These are phyloP conservation scores for Boletus rubropictus DNA, from an alignment of 768 basidiomycete species.

Conservation along the genomic window DNA sequence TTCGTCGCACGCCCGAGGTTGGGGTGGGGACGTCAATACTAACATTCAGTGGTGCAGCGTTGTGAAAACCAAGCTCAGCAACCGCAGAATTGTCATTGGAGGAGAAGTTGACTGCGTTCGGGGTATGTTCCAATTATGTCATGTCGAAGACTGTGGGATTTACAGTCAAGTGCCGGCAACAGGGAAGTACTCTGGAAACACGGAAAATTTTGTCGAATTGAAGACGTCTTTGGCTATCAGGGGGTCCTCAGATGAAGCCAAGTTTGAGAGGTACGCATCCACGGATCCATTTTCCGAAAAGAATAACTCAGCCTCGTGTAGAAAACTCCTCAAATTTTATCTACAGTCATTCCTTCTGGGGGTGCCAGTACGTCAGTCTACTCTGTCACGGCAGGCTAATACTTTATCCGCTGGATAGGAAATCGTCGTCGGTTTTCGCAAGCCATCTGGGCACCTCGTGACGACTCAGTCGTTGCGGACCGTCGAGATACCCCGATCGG, in stretches of 20 bases:
- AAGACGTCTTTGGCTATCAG: constrained; percentile 79
- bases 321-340: constrained; percentile 90
- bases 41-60: constrained; percentile 90
- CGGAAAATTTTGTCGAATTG: constrained; percentile 74
- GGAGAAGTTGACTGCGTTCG: constrained; percentile 90
- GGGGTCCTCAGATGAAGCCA: constrained; percentile 55
- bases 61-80: constrained; percentile 77
- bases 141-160: neutral
- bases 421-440: constrained; percentile 84
- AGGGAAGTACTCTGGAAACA: constrained; percentile 58
- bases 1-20: constrained; percentile 39
- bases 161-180: neutral
- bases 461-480: constrained; percentile 73
- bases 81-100: constrained; percentile 67
- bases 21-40: constrained; percentile 80
- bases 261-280: constrained; percentile 67
- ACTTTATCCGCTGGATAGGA: constrained; percentile 41
- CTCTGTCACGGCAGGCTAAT: neutral
- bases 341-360: constrained; percentile 88
- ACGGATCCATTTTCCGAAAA: neutral
- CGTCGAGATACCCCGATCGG: constrained; percentile 68
- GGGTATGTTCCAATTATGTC: constrained; percentile 38
- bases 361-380: constrained; percentile 58
- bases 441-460: constrained; percentile 60
- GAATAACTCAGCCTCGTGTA: constrained; percentile 27